Conservation (phyloP, 2,329 filamentous ascomycete genomes). For the Penicillium rolfsii region DNA sequence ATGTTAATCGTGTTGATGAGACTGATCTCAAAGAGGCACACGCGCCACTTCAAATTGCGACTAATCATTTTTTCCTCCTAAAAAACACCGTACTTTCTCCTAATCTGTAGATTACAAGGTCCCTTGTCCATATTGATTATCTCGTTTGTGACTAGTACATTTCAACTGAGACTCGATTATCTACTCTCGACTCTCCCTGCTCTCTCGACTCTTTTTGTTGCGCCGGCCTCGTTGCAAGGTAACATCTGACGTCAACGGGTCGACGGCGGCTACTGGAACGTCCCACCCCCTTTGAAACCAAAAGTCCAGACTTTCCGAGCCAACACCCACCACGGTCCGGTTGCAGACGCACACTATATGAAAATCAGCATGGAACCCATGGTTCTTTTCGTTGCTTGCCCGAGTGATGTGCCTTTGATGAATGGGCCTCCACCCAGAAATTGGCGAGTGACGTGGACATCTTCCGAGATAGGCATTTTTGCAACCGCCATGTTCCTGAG, state of each 20-base stretch:
- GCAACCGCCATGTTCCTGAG: slow-evolving; percentile 7
- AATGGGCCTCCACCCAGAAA: background rate
- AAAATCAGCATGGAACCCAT: background rate
- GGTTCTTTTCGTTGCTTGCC: background rate
- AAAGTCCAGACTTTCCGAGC: slow-evolving; percentile 17
- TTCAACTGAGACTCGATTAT: background rate
- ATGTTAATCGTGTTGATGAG: too few relatives aligned
- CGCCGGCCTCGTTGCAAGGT: slow-evolving; percentile 12
- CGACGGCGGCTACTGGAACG: slow-evolving; percentile 29
- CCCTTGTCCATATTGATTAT: background rate
- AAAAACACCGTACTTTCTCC: too few relatives aligned
- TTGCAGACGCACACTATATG: slow-evolving; percentile 16
- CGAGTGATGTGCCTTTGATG: background rate
- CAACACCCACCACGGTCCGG: slow-evolving; percentile 8
- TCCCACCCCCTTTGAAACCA: slow-evolving; percentile 22
- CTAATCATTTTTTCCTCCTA: too few relatives aligned
- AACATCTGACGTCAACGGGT: slow-evolving; percentile 29
- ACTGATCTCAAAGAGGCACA: too few relatives aligned
- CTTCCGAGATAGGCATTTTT: background rate
- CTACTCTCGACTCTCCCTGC: background rate
- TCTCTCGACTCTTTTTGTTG: background rate
- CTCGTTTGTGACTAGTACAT: background rate
- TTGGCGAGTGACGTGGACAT: slow-evolving; percentile 12
- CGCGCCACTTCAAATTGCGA: too few relatives aligned
- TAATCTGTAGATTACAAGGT: too few relatives aligned